Evolutionary conservation across 805 yeast species (phyloP).

Genomic region (Lipomyces sp.): DNA sequence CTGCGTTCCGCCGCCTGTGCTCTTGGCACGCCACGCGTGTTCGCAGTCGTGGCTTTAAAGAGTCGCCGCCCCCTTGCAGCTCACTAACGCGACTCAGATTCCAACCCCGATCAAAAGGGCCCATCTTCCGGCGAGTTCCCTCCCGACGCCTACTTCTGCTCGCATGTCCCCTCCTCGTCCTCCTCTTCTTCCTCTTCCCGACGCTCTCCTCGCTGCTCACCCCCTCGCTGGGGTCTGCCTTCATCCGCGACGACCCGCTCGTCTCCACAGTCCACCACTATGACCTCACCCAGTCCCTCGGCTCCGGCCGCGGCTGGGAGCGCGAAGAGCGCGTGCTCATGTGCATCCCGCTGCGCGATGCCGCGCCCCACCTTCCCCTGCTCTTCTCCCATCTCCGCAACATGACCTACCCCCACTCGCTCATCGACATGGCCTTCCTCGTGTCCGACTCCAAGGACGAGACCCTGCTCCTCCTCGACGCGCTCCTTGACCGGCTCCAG

Average conservation of each 20-base stretch:
- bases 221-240: slow-evolving; percentile 15
- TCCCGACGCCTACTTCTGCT: slow-evolving; percentile 10
- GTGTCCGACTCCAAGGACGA: slow-evolving; percentile 89
- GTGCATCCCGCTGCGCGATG: slow-evolving; percentile 89
- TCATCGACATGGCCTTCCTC: slow-evolving; percentile 77
- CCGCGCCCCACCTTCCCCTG: slow-evolving; percentile 85
- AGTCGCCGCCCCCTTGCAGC: no score
- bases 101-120: slow-evolving; percentile 18
- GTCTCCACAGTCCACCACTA: slow-evolving; percentile 56
- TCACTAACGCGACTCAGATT: no score
- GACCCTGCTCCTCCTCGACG: slow-evolving; percentile 67
- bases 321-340: slow-evolving; percentile 73
- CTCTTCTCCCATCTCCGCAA: slow-evolving; percentile 77
- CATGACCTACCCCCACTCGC: slow-evolving; percentile 75
- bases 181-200: slow-evolving; percentile 26
- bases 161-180: slow-evolving; percentile 12
- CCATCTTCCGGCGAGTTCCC: slow-evolving; percentile 11
- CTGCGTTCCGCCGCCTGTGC: no score
- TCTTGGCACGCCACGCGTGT: neutral
- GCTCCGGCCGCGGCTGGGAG: slow-evolving; percentile 75
- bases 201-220: slow-evolving; percentile 15
- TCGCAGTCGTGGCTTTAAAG: neutral
- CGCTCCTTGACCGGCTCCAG: slow-evolving; percentile 61
- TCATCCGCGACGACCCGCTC: slow-evolving; percentile 32
- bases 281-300: slow-evolving; percentile 65